Conservation (phyloP, 139 green algal genomes). For the Axilococcus clingmanii region DNA sequence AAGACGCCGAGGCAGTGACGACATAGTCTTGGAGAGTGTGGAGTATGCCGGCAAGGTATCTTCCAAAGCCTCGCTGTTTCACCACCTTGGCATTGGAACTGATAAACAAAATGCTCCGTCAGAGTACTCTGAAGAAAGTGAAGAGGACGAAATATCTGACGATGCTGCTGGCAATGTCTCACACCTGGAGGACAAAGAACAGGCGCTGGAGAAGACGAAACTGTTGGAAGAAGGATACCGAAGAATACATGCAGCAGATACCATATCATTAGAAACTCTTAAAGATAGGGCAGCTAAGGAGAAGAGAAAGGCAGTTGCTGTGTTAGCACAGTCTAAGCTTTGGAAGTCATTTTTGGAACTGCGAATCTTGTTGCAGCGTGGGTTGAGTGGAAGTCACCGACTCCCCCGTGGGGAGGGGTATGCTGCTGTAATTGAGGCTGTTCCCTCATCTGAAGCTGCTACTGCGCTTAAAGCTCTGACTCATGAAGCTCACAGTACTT, state of each 20-base stretch:
- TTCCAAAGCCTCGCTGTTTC: not conserved
- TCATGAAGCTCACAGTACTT: conserved; percentile 7
- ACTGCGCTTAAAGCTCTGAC: conserved; percentile 1
- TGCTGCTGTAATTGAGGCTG: not conserved
- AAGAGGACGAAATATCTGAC: not conserved
- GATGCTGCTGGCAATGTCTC: not conserved
- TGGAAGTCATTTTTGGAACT: conserved; percentile 56
- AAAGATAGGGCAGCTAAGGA: conserved; percentile 24
- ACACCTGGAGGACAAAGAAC: conserved; percentile 1
- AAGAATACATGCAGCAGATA: conserved; percentile 20
- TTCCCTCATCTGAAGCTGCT: conserved; percentile 6
- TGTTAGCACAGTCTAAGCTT: conserved; percentile 30
- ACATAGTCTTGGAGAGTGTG: not conserved
- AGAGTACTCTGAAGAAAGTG: not conserved
- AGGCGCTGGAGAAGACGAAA: conserved; percentile 24
- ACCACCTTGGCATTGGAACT: not conserved
- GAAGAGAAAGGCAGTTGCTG: conserved; percentile 29
- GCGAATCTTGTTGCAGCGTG: conserved; percentile 63
- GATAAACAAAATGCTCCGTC: not conserved
- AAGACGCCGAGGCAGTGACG: not conserved
- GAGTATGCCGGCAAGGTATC: conserved; percentile 7
- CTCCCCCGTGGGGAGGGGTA: conserved; percentile 22
- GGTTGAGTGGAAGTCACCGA: conserved; percentile 32
- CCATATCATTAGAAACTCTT: conserved; percentile 8
- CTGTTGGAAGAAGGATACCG: conserved; percentile 40